Base-by-base conservation (phyloP, 2,329 filamentous ascomycete genomes). In the Helotiales sp. region DNA sequence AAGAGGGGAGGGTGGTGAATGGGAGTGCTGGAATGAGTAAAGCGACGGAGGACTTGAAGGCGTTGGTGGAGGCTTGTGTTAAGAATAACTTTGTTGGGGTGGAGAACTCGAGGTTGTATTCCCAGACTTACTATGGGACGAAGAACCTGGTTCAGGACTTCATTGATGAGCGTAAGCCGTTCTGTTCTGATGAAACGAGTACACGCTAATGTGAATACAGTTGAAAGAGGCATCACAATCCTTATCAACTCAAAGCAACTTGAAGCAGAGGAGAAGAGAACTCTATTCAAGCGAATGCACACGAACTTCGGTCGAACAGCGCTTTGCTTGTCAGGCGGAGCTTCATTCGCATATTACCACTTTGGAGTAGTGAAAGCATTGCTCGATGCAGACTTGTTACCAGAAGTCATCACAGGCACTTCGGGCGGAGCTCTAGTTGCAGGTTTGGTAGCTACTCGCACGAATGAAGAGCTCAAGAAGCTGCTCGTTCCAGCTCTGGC, bases 41-140 rank as follows among this genome's bases (percentile, higher is more conserved):
- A 58, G 81, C 87, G 0, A 78, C 91, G 2, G 88, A 93, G 62
- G 91, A 95, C 54, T 79, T 99, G 54, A 88, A 86, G 61, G 81
- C 82, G 0, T 75, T 98, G 58, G 78, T 96, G 19, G 91, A 96
- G 76, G 91, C 90, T 13, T 98, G 93, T 71, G 89, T 97, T 67
- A 99, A 97, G 81, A 96, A 93, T 74, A 98, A 99, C 71, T 99
- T 98, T 74, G 91, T 91, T 17, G 95, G 95, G 0, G 87, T 96
- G 13, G 95, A 99, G 73, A 98, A 96, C 68, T 86, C 93, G 9
- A 84, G 91, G 54, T 76, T 99, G n/a, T 99, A 99, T 72, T 96
- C 91, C 68, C 93, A 98, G 76, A 96, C 93, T 2, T 99, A 99
- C 71, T 96, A 92, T 67, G 95, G 95, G 30, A 98, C 95, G n/a